Conservation (phyloP, 148 eudicot genomes). For the Rhododendron henanense region DNA sequence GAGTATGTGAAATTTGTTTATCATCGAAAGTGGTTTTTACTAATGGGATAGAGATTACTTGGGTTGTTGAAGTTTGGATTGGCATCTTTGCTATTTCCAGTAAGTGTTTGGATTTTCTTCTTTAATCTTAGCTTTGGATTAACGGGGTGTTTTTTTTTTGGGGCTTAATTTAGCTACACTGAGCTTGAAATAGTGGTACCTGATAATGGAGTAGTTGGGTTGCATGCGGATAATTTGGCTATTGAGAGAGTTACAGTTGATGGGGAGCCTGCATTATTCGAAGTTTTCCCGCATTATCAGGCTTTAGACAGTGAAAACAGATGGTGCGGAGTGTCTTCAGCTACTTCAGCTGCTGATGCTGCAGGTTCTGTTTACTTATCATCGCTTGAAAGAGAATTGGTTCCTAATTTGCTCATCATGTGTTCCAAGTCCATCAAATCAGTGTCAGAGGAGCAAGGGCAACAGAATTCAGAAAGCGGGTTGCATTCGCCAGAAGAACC, state of each 20-base stretch:
- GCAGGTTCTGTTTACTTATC: slow-evolving; percentile 88
- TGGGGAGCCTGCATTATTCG: slow-evolving; percentile 79
- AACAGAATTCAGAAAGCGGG: slow-evolving; percentile 46
- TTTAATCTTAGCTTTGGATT: slow-evolving; percentile 2
- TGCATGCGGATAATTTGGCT: slow-evolving; percentile 93
- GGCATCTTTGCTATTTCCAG: not conserved
- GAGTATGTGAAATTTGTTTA: not conserved
- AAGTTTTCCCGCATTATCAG: slow-evolving; percentile 81
- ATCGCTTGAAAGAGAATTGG: slow-evolving; percentile 77
- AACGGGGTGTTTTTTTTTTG: not conserved
- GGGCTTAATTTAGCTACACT: slow-evolving; percentile 53
- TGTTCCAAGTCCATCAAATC: slow-evolving; percentile 52
- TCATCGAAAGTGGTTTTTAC: not conserved
- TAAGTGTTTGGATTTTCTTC: not conserved
- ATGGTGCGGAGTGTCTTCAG: slow-evolving; percentile 96
- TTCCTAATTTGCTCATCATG: slow-evolving; percentile 90
- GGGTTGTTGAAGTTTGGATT: not conserved
- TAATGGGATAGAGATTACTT: not conserved
- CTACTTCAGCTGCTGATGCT: slow-evolving; percentile 90
- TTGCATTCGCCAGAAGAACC: slow-evolving; percentile 44
- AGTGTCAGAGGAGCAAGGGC: slow-evolving; percentile 35
- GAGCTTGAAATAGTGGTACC: slow-evolving; percentile 80
- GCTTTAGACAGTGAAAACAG: slow-evolving; percentile 72
- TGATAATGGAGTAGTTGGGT: slow-evolving; percentile 79
- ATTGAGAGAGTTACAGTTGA: slow-evolving; percentile 86